Conservation (phyloP, 2,329 filamentous ascomycete species). For the Colletotrichum somersetense region DNA sequence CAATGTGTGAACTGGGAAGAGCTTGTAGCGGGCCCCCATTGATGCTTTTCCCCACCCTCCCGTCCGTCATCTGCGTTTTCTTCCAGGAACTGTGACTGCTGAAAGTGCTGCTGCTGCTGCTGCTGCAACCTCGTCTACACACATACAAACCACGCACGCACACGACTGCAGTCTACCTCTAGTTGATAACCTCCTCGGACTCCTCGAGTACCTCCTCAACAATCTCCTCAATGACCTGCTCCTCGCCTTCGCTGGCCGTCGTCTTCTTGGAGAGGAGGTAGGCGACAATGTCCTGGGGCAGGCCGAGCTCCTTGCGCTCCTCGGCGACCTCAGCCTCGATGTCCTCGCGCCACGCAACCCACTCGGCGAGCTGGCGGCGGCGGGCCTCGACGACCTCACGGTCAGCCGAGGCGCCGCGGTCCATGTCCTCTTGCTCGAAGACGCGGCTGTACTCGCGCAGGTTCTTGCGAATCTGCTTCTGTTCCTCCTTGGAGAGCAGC, state of each 20-base stretch:
- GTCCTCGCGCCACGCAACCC: constrained; percentile 84
- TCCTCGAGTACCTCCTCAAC: constrained; percentile 87
- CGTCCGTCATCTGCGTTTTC: constrained; percentile 6
- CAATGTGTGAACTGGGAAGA: constrained; percentile 30
- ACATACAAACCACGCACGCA: neutral
- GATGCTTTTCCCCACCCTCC: constrained; percentile 14
- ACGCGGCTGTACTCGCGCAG: constrained; percentile 94
- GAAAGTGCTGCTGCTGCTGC: neutral
- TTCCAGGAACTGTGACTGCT: constrained; percentile 12
- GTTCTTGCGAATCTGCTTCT: constrained; percentile 98
- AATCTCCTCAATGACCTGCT: constrained; percentile 88
- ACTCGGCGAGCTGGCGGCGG: constrained; percentile 86
- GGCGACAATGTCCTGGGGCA: constrained; percentile 75
- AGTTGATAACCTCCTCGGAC: constrained; percentile 79
- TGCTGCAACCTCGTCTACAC: constrained; percentile 23
- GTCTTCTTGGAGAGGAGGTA: constrained; percentile 69
- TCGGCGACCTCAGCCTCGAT: constrained; percentile 79
- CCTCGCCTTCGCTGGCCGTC: constrained; percentile 72
- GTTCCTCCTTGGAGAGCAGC: constrained; percentile 95
- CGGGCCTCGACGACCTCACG: constrained; percentile 92
- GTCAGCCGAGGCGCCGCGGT: constrained; percentile 93
- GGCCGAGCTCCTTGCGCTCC: constrained; percentile 76
- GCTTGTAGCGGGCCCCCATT: constrained; percentile 14
- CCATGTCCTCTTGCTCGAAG: constrained; percentile 95
- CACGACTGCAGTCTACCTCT: neutral